Base-by-base conservation (phyloP, 371 early-diverging fungal genomes). In the Batrachochytrium dendrobatidis region DNA sequence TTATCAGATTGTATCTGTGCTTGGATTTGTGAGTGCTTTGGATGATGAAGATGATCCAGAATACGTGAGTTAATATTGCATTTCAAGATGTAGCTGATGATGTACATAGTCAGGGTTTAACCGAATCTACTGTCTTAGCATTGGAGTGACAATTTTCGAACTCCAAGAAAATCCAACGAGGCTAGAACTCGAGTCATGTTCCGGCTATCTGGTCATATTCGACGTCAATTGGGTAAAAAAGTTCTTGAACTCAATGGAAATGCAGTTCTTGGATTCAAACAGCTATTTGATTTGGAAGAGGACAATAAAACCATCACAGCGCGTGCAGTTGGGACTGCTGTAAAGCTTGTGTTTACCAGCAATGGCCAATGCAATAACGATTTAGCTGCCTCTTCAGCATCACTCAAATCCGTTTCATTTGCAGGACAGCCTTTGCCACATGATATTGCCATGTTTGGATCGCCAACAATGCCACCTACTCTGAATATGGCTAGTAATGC, bases 131-230 rank as follows among this genome's bases (percentile, higher is more conserved):
- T 58, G 18, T 18, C 45, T 15, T 52, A 67, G 66, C 71, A 74
- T 48, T 72, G 74, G 72, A 68, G 67, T 26, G 79, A 79, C 55
- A 74, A 67, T 56, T 87, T 88, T 58, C 74, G 89, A 2, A 84
- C 88, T 1, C 86, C 86, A 2, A 68, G 88, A 4, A 80, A 82
- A 0, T 83, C 84, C 6, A 88, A 88, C 65, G 86, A 87, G 55
- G 79, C 85, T 1, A 72, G 88, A 1, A 82, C 83, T 28, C 70
- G 79, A 3, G 65, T 83, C 43, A 70, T 88, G 60, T 86, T 73
- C 63, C 74, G 80, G 30, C 70, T 88, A 2, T 69, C 79, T 1
- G 83, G 86, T 17, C 72, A 79, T 53, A 59, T 87, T 2, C 72
- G 85, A 18, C 70, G 88, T 10, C 64, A 81, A 53, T 67, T 87